Percentiles rank a stretch among this genome's conserved stretches.
Evolutionary conservation across 306 rosid species (phyloP).

Genomic region (Medicago truncatula): DNA sequence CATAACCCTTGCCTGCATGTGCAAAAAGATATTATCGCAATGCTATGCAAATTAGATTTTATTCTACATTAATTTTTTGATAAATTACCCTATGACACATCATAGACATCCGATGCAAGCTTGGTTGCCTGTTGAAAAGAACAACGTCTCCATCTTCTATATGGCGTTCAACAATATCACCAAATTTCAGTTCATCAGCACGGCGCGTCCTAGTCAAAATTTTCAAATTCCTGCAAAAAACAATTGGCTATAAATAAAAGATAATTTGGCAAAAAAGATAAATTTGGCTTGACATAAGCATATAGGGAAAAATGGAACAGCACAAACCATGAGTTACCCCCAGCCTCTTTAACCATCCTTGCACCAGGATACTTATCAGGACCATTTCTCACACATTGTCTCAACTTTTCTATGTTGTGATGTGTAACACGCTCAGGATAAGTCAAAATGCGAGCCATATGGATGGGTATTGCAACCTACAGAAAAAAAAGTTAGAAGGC

Average conservation of each 20-base stretch:
- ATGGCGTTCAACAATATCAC: constrained; percentile 93
- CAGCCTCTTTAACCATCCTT: constrained; percentile 54
- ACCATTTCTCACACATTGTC: constrained; percentile 89
- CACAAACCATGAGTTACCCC: constrained; percentile 67
- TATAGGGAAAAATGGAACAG: constrained; percentile 16
- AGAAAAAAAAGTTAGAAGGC: constrained; percentile 41
- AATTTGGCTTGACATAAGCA: constrained; percentile 21
- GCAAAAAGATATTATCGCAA: constrained; percentile 41
- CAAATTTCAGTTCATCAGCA: constrained; percentile 78
- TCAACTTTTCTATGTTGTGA: constrained; percentile 89
- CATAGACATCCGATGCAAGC: constrained; percentile 97
- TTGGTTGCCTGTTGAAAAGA: constrained; percentile 95
- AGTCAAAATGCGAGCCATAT: constrained; percentile 83
- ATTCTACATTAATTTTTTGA: constrained; percentile 26
- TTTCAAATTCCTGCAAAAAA: constrained; percentile 58
- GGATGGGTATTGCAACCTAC: constrained; percentile 94
- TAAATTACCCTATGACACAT: constrained; percentile 90
- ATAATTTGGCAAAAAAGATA: constrained; percentile 31
- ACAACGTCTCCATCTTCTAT: constrained; percentile 94
- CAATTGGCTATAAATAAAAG: constrained; percentile 37
- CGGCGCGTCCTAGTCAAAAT: constrained; percentile 50
- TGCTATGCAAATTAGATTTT: constrained; percentile 26
- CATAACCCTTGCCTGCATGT: constrained; percentile 90
- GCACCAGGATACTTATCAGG: constrained; percentile 97
- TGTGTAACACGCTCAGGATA: constrained; percentile 89